Evolutionary conservation across 106 monocot species (phyloP).

Genomic region (Allium sativum): DNA sequence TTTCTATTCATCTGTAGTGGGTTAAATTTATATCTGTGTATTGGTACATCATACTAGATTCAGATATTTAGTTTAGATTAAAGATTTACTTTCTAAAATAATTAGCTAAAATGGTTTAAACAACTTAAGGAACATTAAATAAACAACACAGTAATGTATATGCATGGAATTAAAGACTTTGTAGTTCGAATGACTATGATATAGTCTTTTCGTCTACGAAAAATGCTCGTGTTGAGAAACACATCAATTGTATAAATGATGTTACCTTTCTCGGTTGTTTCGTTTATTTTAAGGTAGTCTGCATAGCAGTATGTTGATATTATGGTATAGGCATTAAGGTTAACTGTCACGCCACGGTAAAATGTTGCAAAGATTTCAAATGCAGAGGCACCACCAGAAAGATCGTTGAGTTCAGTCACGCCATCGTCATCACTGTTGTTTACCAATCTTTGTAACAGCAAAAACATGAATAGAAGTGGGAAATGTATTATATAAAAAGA

Average conservation of each 20-base stretch:
- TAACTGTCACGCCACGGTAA: constrained; percentile 39
- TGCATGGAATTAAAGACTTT: constrained; percentile 26
- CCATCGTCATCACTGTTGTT: constrained; percentile 10
- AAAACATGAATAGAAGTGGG: constrained; percentile 41
- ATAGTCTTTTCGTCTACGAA: constrained; percentile 46
- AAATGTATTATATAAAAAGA: constrained; percentile 15
- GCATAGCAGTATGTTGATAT: constrained; percentile 36
- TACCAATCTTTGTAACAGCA: constrained; percentile 25
- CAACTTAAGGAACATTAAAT: too few species aligned
- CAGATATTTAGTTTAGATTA: too few species aligned
- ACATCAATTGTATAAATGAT: constrained; percentile 40
- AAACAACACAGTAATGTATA: too few species aligned
- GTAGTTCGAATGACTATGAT: constrained; percentile 46
- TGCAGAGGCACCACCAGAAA: constrained; percentile 37
- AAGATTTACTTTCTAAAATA: too few species aligned
- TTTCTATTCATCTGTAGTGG: too few species aligned
- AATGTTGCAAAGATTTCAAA: constrained; percentile 54
- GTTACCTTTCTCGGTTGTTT: constrained; percentile 35
- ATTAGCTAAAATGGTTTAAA: too few species aligned
- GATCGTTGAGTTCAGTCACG: constrained; percentile 24
- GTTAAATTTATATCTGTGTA: too few species aligned
- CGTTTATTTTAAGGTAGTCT: constrained; percentile 44
- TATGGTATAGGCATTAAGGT: constrained; percentile 44
- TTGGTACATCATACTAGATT: too few species aligned
- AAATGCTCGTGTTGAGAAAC: constrained; percentile 32